Evolutionary conservation across 78 protist genomes (phyloP).

Genomic region (Pigoraptor vietnamica): DNA sequence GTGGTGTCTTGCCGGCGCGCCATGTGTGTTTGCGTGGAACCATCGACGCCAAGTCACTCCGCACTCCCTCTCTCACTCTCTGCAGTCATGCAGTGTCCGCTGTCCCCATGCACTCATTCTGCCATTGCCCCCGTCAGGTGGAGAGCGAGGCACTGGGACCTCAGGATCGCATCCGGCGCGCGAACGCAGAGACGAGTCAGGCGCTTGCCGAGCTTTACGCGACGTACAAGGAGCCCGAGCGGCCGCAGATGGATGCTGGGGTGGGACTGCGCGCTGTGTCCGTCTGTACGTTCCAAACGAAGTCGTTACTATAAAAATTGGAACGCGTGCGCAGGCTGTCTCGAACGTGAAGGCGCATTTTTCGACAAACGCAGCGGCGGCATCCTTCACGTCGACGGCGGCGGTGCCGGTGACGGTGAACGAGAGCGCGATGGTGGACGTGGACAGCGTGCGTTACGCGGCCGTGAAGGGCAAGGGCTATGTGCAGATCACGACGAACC

Average conservation of each 20-base stretch:
- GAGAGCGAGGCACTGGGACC: not conserved
- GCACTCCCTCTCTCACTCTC: too few relatives aligned
- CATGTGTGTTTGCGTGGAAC: not conserved
- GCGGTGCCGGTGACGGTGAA: not conserved
- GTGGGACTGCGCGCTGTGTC: too few relatives aligned
- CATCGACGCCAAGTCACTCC: too few relatives aligned
- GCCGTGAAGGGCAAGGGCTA: conserved; percentile 56
- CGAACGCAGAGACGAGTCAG: not conserved
- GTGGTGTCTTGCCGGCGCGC: not conserved
- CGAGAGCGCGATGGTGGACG: not conserved
- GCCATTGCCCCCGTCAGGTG: not conserved
- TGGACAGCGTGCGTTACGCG: not conserved
- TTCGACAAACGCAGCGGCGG: not conserved
- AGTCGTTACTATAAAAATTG: too few relatives aligned
- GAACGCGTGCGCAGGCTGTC: not conserved
- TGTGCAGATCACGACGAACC: conserved; percentile 46
- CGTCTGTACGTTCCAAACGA: too few relatives aligned
- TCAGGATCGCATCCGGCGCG: not conserved
- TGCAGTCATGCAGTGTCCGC: too few relatives aligned
- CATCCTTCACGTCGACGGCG: conserved; percentile 21
- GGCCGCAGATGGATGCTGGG: not conserved
- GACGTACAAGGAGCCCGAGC: not conserved
- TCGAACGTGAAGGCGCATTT: not conserved
- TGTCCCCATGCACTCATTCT: not conserved
- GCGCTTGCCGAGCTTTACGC: not conserved